These are phyloP conservation scores for Tetrahymena thermophila DNA, from an alignment of 73 alveolate species.

Conservation along the genomic window DNA sequence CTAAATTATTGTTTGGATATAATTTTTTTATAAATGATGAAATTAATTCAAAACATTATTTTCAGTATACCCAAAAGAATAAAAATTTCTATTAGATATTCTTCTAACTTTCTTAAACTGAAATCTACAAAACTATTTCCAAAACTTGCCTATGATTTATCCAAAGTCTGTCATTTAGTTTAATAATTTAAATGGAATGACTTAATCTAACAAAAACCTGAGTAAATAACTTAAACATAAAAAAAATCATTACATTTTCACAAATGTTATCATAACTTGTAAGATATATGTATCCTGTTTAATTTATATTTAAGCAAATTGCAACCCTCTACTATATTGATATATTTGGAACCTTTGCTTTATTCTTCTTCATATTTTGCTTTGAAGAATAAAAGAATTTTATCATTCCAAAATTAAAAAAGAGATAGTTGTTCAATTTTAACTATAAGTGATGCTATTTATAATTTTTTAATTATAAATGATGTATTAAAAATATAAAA, in stretches of 20 bases:
- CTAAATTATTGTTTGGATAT: background rate
- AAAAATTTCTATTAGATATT: background rate
- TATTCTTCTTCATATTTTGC: background rate
- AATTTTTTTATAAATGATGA: background rate
- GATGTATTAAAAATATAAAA: background rate
- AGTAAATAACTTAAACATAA: background rate
- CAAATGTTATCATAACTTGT: background rate
- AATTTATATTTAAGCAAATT: too few relatives aligned
- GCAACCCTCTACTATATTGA: background rate
- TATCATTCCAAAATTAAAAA: background rate
- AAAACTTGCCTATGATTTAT: background rate
- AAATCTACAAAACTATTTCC: background rate
- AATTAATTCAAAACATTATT: background rate
- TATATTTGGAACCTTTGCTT: too few relatives aligned
- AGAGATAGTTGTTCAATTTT: background rate
- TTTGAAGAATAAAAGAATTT: background rate
- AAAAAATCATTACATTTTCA: background rate
- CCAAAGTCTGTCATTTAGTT: background rate
- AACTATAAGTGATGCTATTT: background rate
- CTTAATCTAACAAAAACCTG: background rate
- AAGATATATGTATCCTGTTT: too few relatives aligned
- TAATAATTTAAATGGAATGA: background rate
- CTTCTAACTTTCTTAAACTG: background rate
- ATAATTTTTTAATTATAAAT: background rate
- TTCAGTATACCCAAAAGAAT: background rate